These are phyloP conservation scores for Ustilago bromivora DNA, from an alignment of 1,284 basidiomycete species.

Conservation along the genomic window DNA sequence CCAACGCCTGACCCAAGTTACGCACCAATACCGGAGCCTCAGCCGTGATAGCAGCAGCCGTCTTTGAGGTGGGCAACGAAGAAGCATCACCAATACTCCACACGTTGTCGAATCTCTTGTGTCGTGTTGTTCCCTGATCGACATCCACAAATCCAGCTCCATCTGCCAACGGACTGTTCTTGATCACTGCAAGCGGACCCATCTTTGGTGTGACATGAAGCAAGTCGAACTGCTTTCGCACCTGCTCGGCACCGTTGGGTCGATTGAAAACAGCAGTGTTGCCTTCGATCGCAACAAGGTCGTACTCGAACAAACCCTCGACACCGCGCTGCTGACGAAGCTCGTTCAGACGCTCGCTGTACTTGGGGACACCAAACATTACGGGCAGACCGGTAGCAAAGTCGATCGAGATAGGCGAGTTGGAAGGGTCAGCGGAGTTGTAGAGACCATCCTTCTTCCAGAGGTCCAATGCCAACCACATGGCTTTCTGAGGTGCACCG, in stretches of 20 bases:
- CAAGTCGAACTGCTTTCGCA: constrained; percentile 82
- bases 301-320: constrained; percentile 83
- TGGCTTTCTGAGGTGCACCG: constrained; percentile 75
- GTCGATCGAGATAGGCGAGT: constrained; percentile 75
- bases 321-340: constrained; percentile 84
- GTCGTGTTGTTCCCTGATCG: constrained; percentile 82
- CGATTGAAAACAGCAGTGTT: constrained; percentile 81
- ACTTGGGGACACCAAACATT: constrained; percentile 89
- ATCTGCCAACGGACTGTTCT: constrained; percentile 75
- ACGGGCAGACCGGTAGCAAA: constrained; percentile 89
- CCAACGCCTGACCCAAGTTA: constrained; percentile 74
- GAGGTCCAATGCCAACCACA: constrained; percentile 66
- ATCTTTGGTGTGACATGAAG: constrained; percentile 91
- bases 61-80: constrained; percentile 93
- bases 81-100: constrained; percentile 92
- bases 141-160: constrained; percentile 78
- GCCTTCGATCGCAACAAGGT: constrained; percentile 78
- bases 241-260: constrained; percentile 60
- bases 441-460: constrained; percentile 60
- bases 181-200: constrained; percentile 87
- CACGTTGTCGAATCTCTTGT: constrained; percentile 84
- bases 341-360: constrained; percentile 84
- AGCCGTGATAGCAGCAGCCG: constrained; percentile 89
- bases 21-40: constrained; percentile 93
- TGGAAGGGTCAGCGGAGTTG: constrained; percentile 63